Percentiles rank a stretch among this genome's conserved stretches.
These are phyloP conservation scores for Eutrema yunnanense DNA, from an alignment of 345 rosid genomes.

Conservation along the genomic window DNA sequence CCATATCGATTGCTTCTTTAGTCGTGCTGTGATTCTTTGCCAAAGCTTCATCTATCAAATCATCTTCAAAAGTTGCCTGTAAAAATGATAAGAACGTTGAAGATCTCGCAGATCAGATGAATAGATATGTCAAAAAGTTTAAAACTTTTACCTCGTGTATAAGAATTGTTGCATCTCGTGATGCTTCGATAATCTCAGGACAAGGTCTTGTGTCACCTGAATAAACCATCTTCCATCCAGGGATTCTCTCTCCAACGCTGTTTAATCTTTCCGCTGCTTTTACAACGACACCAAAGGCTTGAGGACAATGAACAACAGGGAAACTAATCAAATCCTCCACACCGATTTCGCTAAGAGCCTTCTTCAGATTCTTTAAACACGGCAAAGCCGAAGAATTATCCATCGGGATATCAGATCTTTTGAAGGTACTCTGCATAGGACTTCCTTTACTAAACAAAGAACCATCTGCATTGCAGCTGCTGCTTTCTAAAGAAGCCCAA, in stretches of 20 bases:
- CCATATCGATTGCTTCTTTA: slow-evolving; percentile 80
- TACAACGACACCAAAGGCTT: slow-evolving; percentile 70
- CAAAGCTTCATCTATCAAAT: slow-evolving; percentile 77
- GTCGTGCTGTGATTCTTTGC: slow-evolving; percentile 96
- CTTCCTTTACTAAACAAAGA: slow-evolving; percentile 56
- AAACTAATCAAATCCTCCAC: slow-evolving; percentile 66
- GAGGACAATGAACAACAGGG: slow-evolving; percentile 94
- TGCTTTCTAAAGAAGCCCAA: slow-evolving; percentile 46
- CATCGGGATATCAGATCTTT: slow-evolving; percentile 37
- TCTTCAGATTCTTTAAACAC: slow-evolving; percentile 45
- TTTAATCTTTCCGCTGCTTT: slow-evolving; percentile 70
- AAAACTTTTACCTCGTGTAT: slow-evolving; percentile 69
- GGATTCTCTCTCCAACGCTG: slow-evolving; percentile 56
- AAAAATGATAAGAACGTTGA: not conserved
- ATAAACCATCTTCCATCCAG: slow-evolving; percentile 92
- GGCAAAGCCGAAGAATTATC: slow-evolving; percentile 40
- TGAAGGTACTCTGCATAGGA: slow-evolving; percentile 69
- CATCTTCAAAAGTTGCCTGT: slow-evolving; percentile 96
- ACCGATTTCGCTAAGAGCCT: slow-evolving; percentile 55
- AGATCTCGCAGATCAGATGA: not conserved
- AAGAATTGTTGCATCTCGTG: slow-evolving; percentile 76
- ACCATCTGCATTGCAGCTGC: slow-evolving; percentile 10
- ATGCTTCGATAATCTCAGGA: slow-evolving; percentile 61
- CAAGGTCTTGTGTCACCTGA: slow-evolving; percentile 98
- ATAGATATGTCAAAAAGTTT: not conserved